phyloP scores from a whole-genome alignment of 192 early-diverging fungal species.

The Entomortierella chlamydospora region DNA sequence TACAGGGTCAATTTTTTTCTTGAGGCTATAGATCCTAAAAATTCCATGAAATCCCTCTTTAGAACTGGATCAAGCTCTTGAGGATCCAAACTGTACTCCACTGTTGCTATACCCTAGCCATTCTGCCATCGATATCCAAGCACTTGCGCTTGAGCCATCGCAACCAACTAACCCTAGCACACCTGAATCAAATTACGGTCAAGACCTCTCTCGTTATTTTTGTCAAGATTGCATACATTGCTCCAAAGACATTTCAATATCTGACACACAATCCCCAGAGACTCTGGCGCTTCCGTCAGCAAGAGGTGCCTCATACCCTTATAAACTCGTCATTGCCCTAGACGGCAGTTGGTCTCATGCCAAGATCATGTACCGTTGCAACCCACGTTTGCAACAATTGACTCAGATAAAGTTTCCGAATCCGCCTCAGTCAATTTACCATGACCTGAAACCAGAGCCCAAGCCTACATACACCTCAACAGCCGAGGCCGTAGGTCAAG shows the following conservation, averaged over 20 bases:
- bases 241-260: neutral
- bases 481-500: slow-evolving; percentile 51
- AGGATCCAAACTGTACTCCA: slow-evolving; percentile 33
- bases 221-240: slow-evolving; percentile 30
- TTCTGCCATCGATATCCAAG: slow-evolving; percentile 31
- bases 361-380: slow-evolving; percentile 54
- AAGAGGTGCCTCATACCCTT: slow-evolving; percentile 16
- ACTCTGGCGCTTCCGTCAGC: neutral
- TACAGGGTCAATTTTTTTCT: neutral
- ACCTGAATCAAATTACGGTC: neutral
- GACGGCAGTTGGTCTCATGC: slow-evolving; percentile 57
- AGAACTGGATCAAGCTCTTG: slow-evolving; percentile 45
- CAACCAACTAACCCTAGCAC: neutral
- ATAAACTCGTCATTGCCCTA: slow-evolving; percentile 48
- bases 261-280: neutral
- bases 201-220: slow-evolving; percentile 11
- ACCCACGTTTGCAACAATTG: slow-evolving; percentile 51
- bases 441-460: slow-evolving; percentile 52
- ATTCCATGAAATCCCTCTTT: no score
- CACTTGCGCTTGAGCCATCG: neutral
- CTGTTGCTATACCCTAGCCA: slow-evolving; percentile 48
- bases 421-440: slow-evolving; percentile 51
- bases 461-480: slow-evolving; percentile 47
- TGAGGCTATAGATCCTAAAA: no score
- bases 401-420: slow-evolving; percentile 46